Conservation (phyloP, 805 yeast genomes). For the Teunomyces atbi region DNA sequence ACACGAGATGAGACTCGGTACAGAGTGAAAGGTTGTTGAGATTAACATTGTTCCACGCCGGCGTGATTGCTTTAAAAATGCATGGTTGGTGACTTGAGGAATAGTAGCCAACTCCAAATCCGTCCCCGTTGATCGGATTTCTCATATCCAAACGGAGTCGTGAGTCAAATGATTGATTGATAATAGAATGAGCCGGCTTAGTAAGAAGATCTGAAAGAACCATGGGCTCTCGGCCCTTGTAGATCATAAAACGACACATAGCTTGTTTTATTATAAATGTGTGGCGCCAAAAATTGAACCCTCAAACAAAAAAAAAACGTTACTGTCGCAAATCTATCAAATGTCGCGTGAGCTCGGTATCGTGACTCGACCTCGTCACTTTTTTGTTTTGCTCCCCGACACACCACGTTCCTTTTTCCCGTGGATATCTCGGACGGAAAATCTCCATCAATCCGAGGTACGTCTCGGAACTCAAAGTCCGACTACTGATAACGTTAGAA, state of each 20-base stretch:
- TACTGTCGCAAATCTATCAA: neutral
- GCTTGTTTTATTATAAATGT: neutral
- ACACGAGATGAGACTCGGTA: conserved; percentile 78
- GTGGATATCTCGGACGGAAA: neutral
- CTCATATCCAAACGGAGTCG: conserved; percentile 82
- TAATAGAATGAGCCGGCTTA: conserved; percentile 94
- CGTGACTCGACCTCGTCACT: neutral
- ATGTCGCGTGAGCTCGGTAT: neutral
- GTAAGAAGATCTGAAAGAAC: conserved; percentile 83
- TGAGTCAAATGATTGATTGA: conserved; percentile 92
- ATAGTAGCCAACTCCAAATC: conserved; percentile 96
- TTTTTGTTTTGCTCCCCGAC: neutral
- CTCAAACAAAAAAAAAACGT: neutral
- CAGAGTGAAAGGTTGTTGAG: conserved; percentile 82
- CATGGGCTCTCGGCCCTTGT: conserved; percentile 87
- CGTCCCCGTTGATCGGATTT: conserved; percentile 96
- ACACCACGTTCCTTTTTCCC: conserved; percentile 2
- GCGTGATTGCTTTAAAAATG: conserved; percentile 91
- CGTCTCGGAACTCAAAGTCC: conserved; percentile 1
- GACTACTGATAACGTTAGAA: neutral
- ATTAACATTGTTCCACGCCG: conserved; percentile 96
- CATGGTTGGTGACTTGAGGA: conserved; percentile 69
- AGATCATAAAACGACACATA: conserved; percentile 93
- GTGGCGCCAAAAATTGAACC: neutral
- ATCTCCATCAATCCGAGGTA: conserved; percentile 2